phyloP scores from a whole-genome alignment of 2,329 filamentous ascomycete species.

The Trichoderma breve region DNA sequence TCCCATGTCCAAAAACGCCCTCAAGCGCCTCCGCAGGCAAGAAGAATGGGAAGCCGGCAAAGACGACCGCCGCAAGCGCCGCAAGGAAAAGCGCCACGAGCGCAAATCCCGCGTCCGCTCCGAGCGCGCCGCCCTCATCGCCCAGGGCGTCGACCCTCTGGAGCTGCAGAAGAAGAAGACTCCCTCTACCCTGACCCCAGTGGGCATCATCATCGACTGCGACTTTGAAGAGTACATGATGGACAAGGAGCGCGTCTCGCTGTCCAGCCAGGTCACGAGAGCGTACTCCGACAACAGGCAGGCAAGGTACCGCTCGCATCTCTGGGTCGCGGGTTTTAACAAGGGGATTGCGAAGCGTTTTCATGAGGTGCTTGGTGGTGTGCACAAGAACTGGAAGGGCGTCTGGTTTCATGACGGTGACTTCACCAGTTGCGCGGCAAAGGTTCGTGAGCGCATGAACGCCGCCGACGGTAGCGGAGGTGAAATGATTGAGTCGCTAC shows the following conservation, averaged over 20 bases:
- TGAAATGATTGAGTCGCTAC: slow-evolving; percentile 58
- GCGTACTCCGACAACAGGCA: slow-evolving; percentile 85
- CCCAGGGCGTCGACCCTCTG: slow-evolving; percentile 44
- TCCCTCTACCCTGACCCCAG: slow-evolving; percentile 59
- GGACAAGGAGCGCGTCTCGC: slow-evolving; percentile 78
- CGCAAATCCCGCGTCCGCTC: slow-evolving; percentile 48
- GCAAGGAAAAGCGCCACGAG: slow-evolving; percentile 54
- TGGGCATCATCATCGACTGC: slow-evolving; percentile 86
- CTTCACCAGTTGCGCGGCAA: slow-evolving; percentile 66
- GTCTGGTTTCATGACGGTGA: slow-evolving; percentile 71
- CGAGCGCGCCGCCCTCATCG: slow-evolving; percentile 50
- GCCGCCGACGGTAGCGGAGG: slow-evolving; percentile 43
- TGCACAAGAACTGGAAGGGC: slow-evolving; percentile 77
- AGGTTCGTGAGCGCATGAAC: slow-evolving; percentile 67
- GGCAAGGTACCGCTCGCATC: slow-evolving; percentile 64
- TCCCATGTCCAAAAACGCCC: slow-evolving; percentile 75
- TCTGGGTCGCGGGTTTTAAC: slow-evolving; percentile 76
- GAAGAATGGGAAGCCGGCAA: slow-evolving; percentile 74
- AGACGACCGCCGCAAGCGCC: slow-evolving; percentile 52
- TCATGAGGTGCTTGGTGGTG: slow-evolving; percentile 67
- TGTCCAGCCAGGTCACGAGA: slow-evolving; percentile 79
- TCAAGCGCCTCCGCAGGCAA: slow-evolving; percentile 72
- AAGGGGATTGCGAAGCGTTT: slow-evolving; percentile 75
- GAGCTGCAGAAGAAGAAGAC: slow-evolving; percentile 34
- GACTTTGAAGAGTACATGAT: slow-evolving; percentile 88